A percentile compares a stretch with the other conserved stretches of the same genome.
phyloP scores from a whole-genome alignment of 169 alveolate genomes.

The Babesia bovis region DNA sequence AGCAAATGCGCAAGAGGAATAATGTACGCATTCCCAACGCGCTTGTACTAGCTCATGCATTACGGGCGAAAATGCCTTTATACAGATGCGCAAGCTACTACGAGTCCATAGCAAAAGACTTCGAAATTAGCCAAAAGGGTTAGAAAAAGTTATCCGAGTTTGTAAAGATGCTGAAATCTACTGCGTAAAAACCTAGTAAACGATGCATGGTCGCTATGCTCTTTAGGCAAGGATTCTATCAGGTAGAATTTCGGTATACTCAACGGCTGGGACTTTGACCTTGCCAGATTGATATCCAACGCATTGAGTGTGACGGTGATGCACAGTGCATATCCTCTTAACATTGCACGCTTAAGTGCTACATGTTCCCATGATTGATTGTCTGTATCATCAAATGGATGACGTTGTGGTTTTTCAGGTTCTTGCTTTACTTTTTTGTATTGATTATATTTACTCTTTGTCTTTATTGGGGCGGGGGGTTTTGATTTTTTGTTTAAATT shows the following conservation, averaged over 20 bases:
- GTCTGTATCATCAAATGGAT: constrained; percentile 34
- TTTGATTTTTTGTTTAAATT: neutral
- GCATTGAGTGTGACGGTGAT: constrained; percentile 34
- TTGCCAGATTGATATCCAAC: constrained; percentile 5
- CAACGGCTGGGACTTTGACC: neutral
- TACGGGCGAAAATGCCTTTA: constrained; percentile 52
- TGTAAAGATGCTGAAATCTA: constrained; percentile 35
- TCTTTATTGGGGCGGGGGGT: neutral
- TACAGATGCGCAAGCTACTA: constrained; percentile 51
- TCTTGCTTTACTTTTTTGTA: neutral
- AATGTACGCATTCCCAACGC: constrained; percentile 20
- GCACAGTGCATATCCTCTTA: constrained; percentile 19
- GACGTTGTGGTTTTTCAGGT: too few relatives aligned
- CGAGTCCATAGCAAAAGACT: constrained; percentile 6
- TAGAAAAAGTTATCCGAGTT: constrained; percentile 6
- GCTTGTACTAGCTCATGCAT: constrained; percentile 41
- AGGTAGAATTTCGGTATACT: constrained; percentile 32
- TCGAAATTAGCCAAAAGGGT: neutral
- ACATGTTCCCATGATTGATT: constrained; percentile 11
- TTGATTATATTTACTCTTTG: neutral
- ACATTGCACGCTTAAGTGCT: neutral
- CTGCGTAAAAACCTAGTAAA: constrained; percentile 36
- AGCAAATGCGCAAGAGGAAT: neutral
- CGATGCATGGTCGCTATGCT: neutral
- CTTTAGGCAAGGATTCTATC: constrained; percentile 36